Evolutionary conservation across 441 rosid genomes (phyloP), one percentile per base, ranked within the genome.

Genomic region (Daphne laureola): DNA sequence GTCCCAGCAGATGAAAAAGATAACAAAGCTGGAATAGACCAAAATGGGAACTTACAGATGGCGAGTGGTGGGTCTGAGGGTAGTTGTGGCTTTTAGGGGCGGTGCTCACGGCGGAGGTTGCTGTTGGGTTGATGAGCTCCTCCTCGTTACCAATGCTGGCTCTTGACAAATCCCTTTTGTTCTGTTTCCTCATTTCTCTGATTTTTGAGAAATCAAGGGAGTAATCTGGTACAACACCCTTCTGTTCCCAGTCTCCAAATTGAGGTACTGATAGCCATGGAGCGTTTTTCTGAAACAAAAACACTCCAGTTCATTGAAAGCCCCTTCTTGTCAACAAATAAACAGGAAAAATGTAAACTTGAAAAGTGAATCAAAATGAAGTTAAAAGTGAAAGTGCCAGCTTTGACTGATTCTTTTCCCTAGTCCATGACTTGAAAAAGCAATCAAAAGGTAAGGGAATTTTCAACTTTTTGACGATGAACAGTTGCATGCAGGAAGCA

Each of bases 91-190:
- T 62, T 6, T 50, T 57, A 38, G 66, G 72, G 44, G 65, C 54
- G 11, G 75, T 49, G 3, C 25, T 46, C 3, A 71, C 69, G n/a
- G 75, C 64, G n/a, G 21, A 63, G 3, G 77, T 62, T 14, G 80
- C 72, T 4, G 80, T 79, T 11, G 87, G 77, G 45, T 79, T 75
- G 9, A 81, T 62, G 51, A 82, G 67, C 54, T 90, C 97, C 45
- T 84, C 91, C 43, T 90, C 97, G 14, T 87, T 84, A n/a, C 96
- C 97, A 49, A 90, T 79, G 76, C 96, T 87, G n/a, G 93, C 90
- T 63, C 95, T 74, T 25, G 90, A 86, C 17, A 60, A 68, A 46
- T 86, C 97, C 64, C 80, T 87, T 73, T 90, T 90, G 84, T 90
- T 81, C 56, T 75, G 91, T 75, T 90, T 87, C 76, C 96, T 84